Evolutionary conservation across 129 eudicot genomes (phyloP).

Genomic region (Escallonia rubra): DNA sequence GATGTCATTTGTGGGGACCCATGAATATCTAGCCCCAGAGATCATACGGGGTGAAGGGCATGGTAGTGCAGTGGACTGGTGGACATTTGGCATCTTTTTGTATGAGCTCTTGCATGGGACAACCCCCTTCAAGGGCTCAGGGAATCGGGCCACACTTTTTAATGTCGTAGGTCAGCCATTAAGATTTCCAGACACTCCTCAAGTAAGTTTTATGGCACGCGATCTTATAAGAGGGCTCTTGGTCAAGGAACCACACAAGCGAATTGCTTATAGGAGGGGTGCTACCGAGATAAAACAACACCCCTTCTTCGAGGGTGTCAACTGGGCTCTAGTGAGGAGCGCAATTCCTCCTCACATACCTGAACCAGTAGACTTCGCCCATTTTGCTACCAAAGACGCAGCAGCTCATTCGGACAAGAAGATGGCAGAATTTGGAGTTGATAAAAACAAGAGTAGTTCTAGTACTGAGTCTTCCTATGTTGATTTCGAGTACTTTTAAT

Average conservation of each 20-base stretch:
- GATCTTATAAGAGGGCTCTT: conserved; percentile 72
- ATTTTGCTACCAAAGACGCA: conserved; percentile 38
- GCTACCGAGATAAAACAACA: conserved; percentile 86
- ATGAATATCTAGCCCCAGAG: conserved; percentile 80
- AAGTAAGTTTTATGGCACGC: conserved; percentile 65
- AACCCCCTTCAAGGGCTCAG: conserved; percentile 86
- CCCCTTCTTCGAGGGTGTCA: conserved; percentile 80
- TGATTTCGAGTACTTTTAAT: conserved; percentile 43
- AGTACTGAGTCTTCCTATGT: conserved; percentile 29
- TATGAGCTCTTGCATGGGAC: conserved; percentile 74
- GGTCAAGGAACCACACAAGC: conserved; percentile 76
- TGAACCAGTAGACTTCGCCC: conserved; percentile 39
- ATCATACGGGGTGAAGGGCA: conserved; percentile 86
- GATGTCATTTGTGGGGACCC: conserved; percentile 86
- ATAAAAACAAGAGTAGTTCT: conserved; percentile 24
- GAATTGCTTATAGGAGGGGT: conserved; percentile 74
- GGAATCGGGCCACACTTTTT: conserved; percentile 75
- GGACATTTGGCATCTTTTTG: conserved; percentile 75
- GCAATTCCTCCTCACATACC: conserved; percentile 45
- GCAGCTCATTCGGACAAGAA: conserved; percentile 31
- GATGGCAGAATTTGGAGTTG: conserved; percentile 21
- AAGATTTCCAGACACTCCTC: conserved; percentile 65
- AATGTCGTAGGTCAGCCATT: conserved; percentile 83
- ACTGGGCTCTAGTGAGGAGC: conserved; percentile 75
- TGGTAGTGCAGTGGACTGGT: conserved; percentile 92